Evolutionary conservation across 208 protist genomes (phyloP), one percentile per base, ranked within the genome.

Genomic region (Acanthamoeba lenticulata): DNA sequence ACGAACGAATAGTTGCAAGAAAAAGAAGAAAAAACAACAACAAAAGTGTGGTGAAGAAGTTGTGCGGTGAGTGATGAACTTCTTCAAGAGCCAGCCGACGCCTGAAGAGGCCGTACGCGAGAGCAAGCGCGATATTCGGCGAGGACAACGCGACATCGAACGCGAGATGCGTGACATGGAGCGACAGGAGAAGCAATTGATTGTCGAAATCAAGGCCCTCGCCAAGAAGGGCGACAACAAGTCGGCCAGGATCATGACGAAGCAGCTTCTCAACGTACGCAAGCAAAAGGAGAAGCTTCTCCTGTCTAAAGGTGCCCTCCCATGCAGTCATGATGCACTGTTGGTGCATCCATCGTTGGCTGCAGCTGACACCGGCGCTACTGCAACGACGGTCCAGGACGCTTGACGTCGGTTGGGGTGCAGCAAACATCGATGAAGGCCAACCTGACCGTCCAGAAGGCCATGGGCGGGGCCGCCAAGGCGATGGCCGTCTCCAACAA

Each of bases 401-500:
- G 74, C 11, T 36, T 85, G 74, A 36, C n/a, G 4, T 85, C 74
- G 38, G 74, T 85, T 0, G 47, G 40, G 74, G 74, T 55, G 74
- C 74, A 85, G 74, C 74, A 85, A 42, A 85, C 74, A 42, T 57
- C 74, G 27, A 85, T 85, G 74, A 85, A 85, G 42, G 74, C 74
- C 21, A 85, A 85, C 74, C n/a, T 85, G 42, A 85, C 74, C 0
- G 74, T 85, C 5, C 74, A 85, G 27, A 85, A 85, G 74, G 74
- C 74, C 36, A 85, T 85, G 74, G 74, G 74, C 74, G 74, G 74
- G 1, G 74, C 74, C 15, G 74, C 74, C 32, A 90, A 90, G 83
- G 83, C 83, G 32, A 90, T 90, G 83, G 83, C 83, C 52, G 83
- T 67, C 36, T 90, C 83, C 32, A 90, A 90, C 32, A 90, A 90